Percentiles rank a stretch among this genome's conserved stretches.
phyloP scores from a whole-genome alignment of 1,139 yeast genomes.

The Debaryomycetaceae sp. region DNA sequence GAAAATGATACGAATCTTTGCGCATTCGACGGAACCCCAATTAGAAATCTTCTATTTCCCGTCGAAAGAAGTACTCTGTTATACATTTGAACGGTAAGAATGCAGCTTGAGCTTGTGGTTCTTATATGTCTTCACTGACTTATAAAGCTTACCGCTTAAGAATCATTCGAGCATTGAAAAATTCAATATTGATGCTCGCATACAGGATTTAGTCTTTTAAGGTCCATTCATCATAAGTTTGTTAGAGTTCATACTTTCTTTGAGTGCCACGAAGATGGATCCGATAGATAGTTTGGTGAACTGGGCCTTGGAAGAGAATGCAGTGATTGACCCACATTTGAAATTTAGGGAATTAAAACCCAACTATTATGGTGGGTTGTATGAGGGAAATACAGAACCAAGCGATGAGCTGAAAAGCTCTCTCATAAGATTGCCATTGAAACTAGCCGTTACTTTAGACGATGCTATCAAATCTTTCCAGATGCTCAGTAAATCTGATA shows the following conservation, averaged over 20 bases:
- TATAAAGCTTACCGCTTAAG: background rate
- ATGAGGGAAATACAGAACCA: slow-evolving; percentile 12
- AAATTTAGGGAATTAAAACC: slow-evolving; percentile 17
- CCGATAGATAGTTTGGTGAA: slow-evolving; percentile 17
- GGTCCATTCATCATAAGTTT: background rate
- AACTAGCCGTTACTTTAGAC: slow-evolving; percentile 36
- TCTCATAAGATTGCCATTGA: slow-evolving; percentile 34
- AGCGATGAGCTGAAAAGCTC: slow-evolving; percentile 16
- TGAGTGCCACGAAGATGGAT: background rate
- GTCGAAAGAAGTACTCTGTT: too few species aligned
- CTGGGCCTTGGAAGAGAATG: slow-evolving; percentile 55
- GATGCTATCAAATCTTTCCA: slow-evolving; percentile 42
- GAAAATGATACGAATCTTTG: slow-evolving; percentile 4
- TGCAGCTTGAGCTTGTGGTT: too few species aligned
- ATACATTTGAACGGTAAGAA: too few species aligned
- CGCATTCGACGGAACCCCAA: background rate
- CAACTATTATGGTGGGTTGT: slow-evolving; percentile 41
- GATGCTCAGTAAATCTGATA: slow-evolving; percentile 11
- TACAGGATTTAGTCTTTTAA: background rate
- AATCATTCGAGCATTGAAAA: background rate
- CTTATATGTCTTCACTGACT: too few species aligned
- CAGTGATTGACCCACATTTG: slow-evolving; percentile 28
- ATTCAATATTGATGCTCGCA: background rate
- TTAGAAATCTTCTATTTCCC: too few species aligned
- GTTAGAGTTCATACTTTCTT: background rate